Base-by-base conservation (phyloP, 73 alveolate species). In the Uronychia binucleata region DNA sequence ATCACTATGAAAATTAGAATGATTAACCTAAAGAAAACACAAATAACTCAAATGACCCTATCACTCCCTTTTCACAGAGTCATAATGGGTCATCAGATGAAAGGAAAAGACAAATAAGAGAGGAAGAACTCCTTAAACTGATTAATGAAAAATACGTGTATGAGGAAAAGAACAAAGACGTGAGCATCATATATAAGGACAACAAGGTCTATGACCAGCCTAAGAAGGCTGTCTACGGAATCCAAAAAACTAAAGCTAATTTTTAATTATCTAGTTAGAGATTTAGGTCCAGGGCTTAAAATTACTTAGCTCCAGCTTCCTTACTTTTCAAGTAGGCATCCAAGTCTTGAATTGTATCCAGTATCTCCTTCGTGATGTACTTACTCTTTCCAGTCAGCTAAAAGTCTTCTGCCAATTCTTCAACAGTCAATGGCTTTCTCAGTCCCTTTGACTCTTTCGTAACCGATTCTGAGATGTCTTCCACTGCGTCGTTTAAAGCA, bases 161-260 rank as follows among this genome's bases (percentile, higher is more conserved):
- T 27, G 90, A 74, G 29, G 90, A 83, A 33, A 60, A 31, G 26
- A 83, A 83, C 28, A 83, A 83, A 31, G 90, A 83, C 29, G 83
- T 75, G 28, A 83, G 90, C 59, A 82, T 83, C 1, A 75, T 83
- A 31, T 83, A 83, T 5, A 28, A 33, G 1, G 84, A 83, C 58
- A 79, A 79, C 59, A 31, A 34, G 30, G 35, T 83, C 1, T 83
- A 32, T 31, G 90, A 83, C 35, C 77, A 83, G 74, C 90, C 90
- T 11, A 83, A 83, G 84, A 83, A 75, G 34, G 90, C 90, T 25
- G 31, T 59, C 32, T 75, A 83, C 46, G 90, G 90, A 32, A 83
- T 83, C 11, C 60, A 83, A 58, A 26, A 58, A 31, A 34, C 33
- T 1, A 75, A 59, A 28, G 83, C 30, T 5, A 77, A 83, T 1